These are phyloP conservation scores for Syncephalastrum racemosum DNA, from an alignment of 371 early-diverging fungal genomes.

Conservation along the genomic window DNA sequence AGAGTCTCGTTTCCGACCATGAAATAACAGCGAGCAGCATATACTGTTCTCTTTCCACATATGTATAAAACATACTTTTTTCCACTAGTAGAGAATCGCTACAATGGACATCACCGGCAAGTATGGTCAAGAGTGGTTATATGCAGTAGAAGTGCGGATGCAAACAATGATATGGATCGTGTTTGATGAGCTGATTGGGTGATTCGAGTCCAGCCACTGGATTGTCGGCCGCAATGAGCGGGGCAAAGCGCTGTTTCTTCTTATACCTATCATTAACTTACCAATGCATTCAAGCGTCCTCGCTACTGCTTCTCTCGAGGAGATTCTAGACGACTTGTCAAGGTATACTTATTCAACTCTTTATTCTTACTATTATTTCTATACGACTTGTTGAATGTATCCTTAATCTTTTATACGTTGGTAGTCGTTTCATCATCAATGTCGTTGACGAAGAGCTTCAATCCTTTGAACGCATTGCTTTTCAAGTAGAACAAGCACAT, in stretches of 20 bases:
- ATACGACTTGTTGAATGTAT: background rate
- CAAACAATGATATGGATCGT: too few species aligned
- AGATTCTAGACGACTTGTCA: conserved; percentile 84
- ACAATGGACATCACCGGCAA: too few species aligned
- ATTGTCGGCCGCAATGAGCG: too few species aligned
- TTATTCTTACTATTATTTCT: background rate
- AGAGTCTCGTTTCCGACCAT: too few species aligned
- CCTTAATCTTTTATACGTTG: background rate
- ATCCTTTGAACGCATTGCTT: conserved; percentile 93
- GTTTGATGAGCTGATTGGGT: too few species aligned
- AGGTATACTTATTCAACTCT: conserved; percentile 48
- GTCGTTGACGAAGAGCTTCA: conserved; percentile 91
- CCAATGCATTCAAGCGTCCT: conserved; percentile 50
- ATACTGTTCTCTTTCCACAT: too few species aligned
- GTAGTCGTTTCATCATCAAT: conserved; percentile 96
- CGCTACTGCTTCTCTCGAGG: conserved; percentile 68
- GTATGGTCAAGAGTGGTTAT: too few species aligned
- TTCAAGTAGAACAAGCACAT: conserved; percentile 99
- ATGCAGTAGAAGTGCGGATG: too few species aligned
- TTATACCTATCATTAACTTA: conserved; percentile 8
- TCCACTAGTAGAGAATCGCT: too few species aligned
- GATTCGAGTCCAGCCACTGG: too few species aligned
- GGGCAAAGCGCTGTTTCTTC: background rate
- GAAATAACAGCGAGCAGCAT: too few species aligned
- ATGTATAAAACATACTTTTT: too few species aligned